phyloP scores from a whole-genome alignment of 768 basidiomycete genomes.

The Tricholoma furcatifolium region DNA sequence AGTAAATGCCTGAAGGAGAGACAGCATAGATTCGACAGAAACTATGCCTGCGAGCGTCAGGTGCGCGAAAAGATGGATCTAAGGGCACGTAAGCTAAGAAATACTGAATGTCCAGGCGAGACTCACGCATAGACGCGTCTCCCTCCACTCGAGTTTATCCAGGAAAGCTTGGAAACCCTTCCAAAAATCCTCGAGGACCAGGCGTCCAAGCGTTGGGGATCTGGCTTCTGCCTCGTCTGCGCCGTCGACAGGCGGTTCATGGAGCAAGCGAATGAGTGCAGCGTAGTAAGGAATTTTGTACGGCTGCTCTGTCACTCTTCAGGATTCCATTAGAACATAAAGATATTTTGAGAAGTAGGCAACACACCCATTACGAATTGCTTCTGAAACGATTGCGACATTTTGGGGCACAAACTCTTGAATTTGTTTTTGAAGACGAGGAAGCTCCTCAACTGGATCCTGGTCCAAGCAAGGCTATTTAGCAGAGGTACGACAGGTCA shows the following conservation, averaged over 20 bases:
- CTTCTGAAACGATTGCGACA: slow-evolving; percentile 67
- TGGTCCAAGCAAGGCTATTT: slow-evolving; percentile 23
- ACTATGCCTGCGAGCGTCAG: slow-evolving; percentile 75
- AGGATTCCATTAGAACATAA: not conserved
- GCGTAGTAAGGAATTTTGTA: slow-evolving; percentile 93
- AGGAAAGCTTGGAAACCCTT: slow-evolving; percentile 87
- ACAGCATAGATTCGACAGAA: slow-evolving; percentile 73
- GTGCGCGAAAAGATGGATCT: slow-evolving; percentile 96
- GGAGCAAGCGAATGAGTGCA: slow-evolving; percentile 69
- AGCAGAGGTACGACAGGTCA: not conserved
- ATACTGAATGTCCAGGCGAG: slow-evolving; percentile 1
- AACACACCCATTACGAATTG: slow-evolving; percentile 69
- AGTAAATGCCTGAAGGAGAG: slow-evolving; percentile 80
- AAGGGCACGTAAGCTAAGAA: not conserved
- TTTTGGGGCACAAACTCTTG: slow-evolving; percentile 56
- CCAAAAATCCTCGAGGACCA: slow-evolving; percentile 85
- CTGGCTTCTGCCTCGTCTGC: slow-evolving; percentile 33
- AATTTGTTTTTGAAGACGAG: slow-evolving; percentile 63
- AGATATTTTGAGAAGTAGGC: not conserved
- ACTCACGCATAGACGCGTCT: slow-evolving; percentile 83
- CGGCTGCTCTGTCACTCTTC: slow-evolving; percentile 86
- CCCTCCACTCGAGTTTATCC: slow-evolving; percentile 89
- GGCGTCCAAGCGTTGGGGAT: slow-evolving; percentile 56
- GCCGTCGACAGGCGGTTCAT: slow-evolving; percentile 41
- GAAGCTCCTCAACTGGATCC: slow-evolving; percentile 72